Percentiles rank a stretch among this genome's conserved stretches.
phyloP scores from a whole-genome alignment of 208 protist species.

The Crithidia sp. region DNA sequence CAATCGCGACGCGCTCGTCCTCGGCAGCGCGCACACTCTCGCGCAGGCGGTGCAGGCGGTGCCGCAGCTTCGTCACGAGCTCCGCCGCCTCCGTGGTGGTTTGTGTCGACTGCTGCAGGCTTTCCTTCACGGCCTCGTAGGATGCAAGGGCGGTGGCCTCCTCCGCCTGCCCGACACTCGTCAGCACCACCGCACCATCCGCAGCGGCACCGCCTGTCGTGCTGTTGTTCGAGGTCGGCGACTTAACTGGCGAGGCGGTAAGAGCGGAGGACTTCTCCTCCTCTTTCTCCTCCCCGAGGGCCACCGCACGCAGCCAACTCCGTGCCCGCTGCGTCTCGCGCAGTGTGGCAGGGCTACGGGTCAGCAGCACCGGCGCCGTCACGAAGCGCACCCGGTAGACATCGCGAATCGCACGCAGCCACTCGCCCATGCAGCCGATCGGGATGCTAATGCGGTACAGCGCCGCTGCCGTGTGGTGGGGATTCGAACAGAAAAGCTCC shows the following conservation, averaged over 20 bases:
- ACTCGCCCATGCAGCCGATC: conserved; percentile 65
- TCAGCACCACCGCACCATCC: not conserved
- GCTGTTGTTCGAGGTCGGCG: not conserved
- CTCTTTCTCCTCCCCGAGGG: conserved; percentile 13
- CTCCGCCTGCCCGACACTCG: conserved; percentile 1
- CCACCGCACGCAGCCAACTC: conserved; percentile 10
- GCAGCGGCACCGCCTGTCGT: not conserved
- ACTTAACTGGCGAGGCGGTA: not conserved
- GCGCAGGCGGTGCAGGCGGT: conserved; percentile 53
- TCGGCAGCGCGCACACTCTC: conserved; percentile 44
- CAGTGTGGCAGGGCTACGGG: conserved; percentile 4
- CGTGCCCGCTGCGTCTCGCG: conserved; percentile 13
- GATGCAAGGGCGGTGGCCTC: conserved; percentile 9
- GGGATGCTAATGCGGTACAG: conserved; percentile 57
- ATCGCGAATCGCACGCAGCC: conserved; percentile 65
- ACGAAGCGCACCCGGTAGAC: conserved; percentile 65
- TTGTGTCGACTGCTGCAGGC: conserved; percentile 16
- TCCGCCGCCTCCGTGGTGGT: conserved; percentile 17
- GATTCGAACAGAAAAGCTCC: conserved; percentile 57
- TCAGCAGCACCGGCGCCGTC: conserved; percentile 48
- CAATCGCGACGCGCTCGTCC: conserved; percentile 39
- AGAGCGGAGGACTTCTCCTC: not conserved
- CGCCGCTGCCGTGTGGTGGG: conserved; percentile 44
- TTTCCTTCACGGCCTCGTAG: conserved; percentile 27
- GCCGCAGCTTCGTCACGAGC: conserved; percentile 41